Evolutionary conservation across 805 yeast genomes (phyloP), one percentile per base, ranked within the genome.

Genomic region (Blastobotrys robertii): DNA sequence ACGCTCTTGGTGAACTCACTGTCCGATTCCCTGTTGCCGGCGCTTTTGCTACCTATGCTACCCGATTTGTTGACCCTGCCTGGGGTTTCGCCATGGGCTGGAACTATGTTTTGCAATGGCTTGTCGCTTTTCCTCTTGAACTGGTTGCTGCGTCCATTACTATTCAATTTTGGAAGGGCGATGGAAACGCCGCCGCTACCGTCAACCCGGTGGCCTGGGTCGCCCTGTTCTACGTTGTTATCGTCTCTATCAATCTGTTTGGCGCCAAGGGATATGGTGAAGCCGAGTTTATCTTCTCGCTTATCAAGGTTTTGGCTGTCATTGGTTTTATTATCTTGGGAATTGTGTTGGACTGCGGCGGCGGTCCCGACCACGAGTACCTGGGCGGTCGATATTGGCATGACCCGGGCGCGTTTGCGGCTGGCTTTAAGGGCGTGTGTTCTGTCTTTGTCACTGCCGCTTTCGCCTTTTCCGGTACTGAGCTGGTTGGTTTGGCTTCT

Each of bases 381-480:
- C 58, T 72, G 44, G 84, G 84, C 12, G 75, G 67, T 3, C 61
- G 56, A 47, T 74, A 72, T 60, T 79, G 81, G 81, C 69, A 73
- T 46, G 51, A 72, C 44, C 84, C 84, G 0, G 90, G 90, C 40
- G 77, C 87, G 0, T 80, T 83, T 54, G 73, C 76, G 8, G 65
- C 70, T 72, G 81, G 73, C n/a, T 79, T 80, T 59, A 77, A 79
- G 60, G 84, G 84, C 45, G 69, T 79, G 42, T 74, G 80, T 53
- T 69, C 82, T 0, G 82, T 77, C 13, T 75, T 80, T 49, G 78
- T 80, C 43, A 75, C 81, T 37, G 84, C 86, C 10, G 84, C 84
- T 1, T 81, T 80, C 59, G 73, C 84, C 12, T 81, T 76, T 55
- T 76, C 81, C 37, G 86, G 87, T 51, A 73, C 83, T 16, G 88